These are phyloP conservation scores for Colletotrichum sp. DNA, from an alignment of 2,329 filamentous ascomycete species.

Conservation along the genomic window DNA sequence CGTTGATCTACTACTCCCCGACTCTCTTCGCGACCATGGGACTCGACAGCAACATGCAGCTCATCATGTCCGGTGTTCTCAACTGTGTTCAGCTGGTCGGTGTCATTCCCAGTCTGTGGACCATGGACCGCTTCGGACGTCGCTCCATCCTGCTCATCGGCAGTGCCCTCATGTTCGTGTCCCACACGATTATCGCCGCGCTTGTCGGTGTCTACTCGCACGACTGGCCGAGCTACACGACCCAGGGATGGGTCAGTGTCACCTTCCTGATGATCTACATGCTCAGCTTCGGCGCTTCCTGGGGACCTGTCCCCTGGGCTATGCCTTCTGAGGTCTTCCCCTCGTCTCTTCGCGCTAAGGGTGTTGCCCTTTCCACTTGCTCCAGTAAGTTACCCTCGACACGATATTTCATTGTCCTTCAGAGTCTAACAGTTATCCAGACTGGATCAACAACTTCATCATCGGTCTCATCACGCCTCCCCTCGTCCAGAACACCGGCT, in stretches of 20 bases:
- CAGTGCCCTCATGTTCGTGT: slow-evolving; percentile 52
- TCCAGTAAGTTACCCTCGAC: slow-evolving; percentile 24
- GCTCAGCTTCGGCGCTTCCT: slow-evolving; percentile 63
- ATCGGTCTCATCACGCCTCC: slow-evolving; percentile 55
- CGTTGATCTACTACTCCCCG: slow-evolving; percentile 52
- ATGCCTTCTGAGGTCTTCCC: slow-evolving; percentile 46
- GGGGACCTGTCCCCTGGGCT: slow-evolving; percentile 53
- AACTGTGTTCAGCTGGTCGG: slow-evolving; percentile 51
- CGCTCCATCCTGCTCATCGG: slow-evolving; percentile 49
- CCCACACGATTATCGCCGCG: slow-evolving; percentile 56
- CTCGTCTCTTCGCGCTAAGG: slow-evolving; percentile 32
- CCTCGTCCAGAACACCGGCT: slow-evolving; percentile 45
- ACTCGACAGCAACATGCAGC: slow-evolving; percentile 35
- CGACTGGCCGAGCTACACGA: slow-evolving; percentile 49
- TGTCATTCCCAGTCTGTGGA: slow-evolving; percentile 50
- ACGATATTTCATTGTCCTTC: rapidly evolving
- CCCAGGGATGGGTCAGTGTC: slow-evolving; percentile 61
- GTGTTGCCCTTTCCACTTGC: slow-evolving; percentile 32
- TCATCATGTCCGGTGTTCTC: slow-evolving; percentile 45
- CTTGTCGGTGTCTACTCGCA: slow-evolving; percentile 54
- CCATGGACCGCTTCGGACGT: slow-evolving; percentile 52
- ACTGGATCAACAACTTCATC: slow-evolving; percentile 41
- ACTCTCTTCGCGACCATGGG: slow-evolving; percentile 47
- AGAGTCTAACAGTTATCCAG: background rate
- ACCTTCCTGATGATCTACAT: slow-evolving; percentile 47